Percentiles rank a stretch among this genome's conserved stretches.
These are phyloP conservation scores for Chaetoceros muelleri DNA, from an alignment of 108 stramenopile genomes.

Conservation along the genomic window DNA sequence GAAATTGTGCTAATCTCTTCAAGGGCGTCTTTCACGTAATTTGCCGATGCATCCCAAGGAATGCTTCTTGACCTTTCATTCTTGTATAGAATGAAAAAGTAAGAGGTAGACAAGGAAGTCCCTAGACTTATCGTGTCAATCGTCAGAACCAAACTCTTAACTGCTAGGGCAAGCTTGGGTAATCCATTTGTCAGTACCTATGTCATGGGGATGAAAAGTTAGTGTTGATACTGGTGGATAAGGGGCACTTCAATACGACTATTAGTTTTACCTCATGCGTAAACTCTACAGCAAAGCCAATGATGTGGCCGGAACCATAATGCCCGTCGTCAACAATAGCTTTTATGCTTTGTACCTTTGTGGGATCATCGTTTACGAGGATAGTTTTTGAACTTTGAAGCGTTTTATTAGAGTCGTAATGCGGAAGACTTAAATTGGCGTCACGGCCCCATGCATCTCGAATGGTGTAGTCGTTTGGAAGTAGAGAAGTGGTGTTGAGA, in stretches of 20 bases:
- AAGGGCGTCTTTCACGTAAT: slow-evolving; percentile 12
- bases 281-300: slow-evolving; percentile 24
- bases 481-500: slow-evolving; percentile 9
- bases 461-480: slow-evolving; percentile 18
- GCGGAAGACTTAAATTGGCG: too few relatives aligned
- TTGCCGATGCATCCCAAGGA: slow-evolving; percentile 15
- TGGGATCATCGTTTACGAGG: too few relatives aligned
- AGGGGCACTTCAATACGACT: too few relatives aligned
- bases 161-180: slow-evolving; percentile 19
- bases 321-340: too few relatives aligned
- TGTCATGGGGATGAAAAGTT: slow-evolving; percentile 18
- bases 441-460: slow-evolving; percentile 26
- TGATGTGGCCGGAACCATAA: slow-evolving; percentile 30
- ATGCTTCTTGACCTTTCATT: slow-evolving; percentile 11
- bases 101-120: slow-evolving; percentile 9
- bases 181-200: slow-evolving; percentile 14
- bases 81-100: slow-evolving; percentile 16
- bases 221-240: too few relatives aligned
- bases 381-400: too few relatives aligned
- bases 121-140: slow-evolving; percentile 12
- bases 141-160: slow-evolving; percentile 11
- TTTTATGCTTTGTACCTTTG: too few relatives aligned
- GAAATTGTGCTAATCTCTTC: slow-evolving; percentile 6
- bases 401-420: too few relatives aligned
- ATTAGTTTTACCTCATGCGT: slow-evolving; percentile 21